These are phyloP conservation scores for Zychaea mexicana DNA, from an alignment of 371 early-diverging fungal species.

Conservation along the genomic window DNA sequence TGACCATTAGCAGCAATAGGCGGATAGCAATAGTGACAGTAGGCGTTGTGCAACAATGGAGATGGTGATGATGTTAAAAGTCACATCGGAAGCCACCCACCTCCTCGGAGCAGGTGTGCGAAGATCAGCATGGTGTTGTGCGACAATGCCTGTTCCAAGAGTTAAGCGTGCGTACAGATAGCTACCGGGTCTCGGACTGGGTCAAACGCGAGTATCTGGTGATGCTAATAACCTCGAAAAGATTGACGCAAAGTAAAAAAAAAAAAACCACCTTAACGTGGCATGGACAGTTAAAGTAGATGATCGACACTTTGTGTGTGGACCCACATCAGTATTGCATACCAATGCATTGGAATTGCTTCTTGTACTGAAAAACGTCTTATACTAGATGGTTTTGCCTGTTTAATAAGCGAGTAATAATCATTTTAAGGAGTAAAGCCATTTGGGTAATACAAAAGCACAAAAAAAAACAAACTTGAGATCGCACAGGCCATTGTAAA, in stretches of 20 bases:
- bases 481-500: background rate
- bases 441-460: background rate
- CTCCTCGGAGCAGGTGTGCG: background rate
- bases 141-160: background rate
- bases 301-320: background rate
- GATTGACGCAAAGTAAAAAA: slow-evolving; percentile 4
- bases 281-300: background rate
- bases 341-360: background rate
- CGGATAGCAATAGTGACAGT: too few relatives aligned
- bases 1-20: too few relatives aligned
- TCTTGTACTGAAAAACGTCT: too few relatives aligned
- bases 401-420: too few relatives aligned
- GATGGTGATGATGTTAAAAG: too few relatives aligned
- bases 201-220: background rate
- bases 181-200: background rate
- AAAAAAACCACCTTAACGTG: slow-evolving; percentile 1
- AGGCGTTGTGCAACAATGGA: too few relatives aligned
- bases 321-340: background rate
- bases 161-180: background rate
- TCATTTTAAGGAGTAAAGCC: background rate
- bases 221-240: background rate
- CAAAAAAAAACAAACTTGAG: too few relatives aligned
- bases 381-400: too few relatives aligned
- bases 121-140: slow-evolving; percentile 1
- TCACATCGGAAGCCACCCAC: background rate